Percentiles rank a stretch among this genome's conserved stretches.
Evolutionary conservation across 441 rosid species (phyloP).

Genomic region (Pelargonium cotyledonis): DNA sequence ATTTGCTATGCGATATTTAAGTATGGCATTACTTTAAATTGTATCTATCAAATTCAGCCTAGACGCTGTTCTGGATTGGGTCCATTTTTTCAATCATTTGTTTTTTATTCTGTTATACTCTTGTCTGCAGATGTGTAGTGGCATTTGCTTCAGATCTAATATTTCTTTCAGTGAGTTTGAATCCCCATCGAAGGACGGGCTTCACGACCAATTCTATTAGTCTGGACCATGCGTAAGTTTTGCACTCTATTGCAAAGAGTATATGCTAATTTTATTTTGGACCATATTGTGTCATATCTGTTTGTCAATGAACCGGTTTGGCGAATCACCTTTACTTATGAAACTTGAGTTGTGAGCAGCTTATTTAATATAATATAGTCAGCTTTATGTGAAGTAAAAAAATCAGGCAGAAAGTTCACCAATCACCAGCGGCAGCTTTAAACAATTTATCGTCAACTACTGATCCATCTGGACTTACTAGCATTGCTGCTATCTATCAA

Average conservation of each 20-base stretch:
- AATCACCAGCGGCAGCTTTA: too few relatives aligned
- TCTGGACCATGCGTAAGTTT: slow-evolving; percentile 87
- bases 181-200: slow-evolving; percentile 77
- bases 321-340: too few relatives aligned
- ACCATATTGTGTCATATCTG: too few relatives aligned
- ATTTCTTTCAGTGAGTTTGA: slow-evolving; percentile 66
- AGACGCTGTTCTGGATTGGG: neutral
- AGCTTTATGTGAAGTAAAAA: neutral
- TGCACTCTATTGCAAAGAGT: slow-evolving; percentile 1
- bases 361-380: too few relatives aligned
- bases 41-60: neutral
- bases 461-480: too few relatives aligned
- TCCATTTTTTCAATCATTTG: neutral
- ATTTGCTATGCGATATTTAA: neutral
- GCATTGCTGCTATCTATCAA: neutral
- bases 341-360: too few relatives aligned
- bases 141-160: slow-evolving; percentile 86
- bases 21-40: neutral
- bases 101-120: slow-evolving; percentile 13
- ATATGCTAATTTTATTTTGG: too few relatives aligned
- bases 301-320: too few relatives aligned
- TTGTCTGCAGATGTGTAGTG: slow-evolving; percentile 70
- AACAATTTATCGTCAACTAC: neutral
- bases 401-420: neutral
- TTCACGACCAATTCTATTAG: slow-evolving; percentile 56